Evolutionary conservation across 768 basidiomycete genomes (phyloP), one percentile per base, ranked within the genome.

Genomic region (Pseudohyphozyma bogoriensis): DNA sequence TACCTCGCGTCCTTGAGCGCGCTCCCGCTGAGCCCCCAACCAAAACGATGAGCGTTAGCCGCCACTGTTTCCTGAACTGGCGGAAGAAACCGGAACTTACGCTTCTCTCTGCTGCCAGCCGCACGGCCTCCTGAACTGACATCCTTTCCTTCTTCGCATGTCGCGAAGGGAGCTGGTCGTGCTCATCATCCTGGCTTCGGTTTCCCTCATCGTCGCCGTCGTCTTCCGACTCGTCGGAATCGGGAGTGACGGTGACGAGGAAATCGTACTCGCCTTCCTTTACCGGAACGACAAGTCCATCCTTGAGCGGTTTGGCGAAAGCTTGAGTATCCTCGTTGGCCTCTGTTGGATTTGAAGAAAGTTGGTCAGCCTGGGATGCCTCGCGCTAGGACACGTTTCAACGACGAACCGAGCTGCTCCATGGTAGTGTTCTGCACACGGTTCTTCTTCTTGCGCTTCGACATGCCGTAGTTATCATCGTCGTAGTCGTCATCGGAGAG

Each of bases 401-500:
- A 37, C 2, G 18, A 31, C 64, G 49, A 31, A 65, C 60, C 33
- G 22, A 66, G 61, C 22, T 58, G 26, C 13, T 32, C 51, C 4
- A 32, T 35, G 6, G 45, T 63, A 28, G 26, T 31, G 13, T 50
- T 28, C 4, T 59, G 58, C 22, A 58, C 51, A 0, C 60, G 37
- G 7, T 18, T 16, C 12, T 44, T 32, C 55, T 63, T 63, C 46
- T 62, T 44, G 6, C 50, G 51, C 31, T 10, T 28, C 15, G 49
- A 15, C 12, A 13, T 35, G 20, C 29, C 20, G 8, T n/a, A 18
- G 18, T 50, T 54, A 28, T 66, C 65, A 50, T 66, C 65, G 58
- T 66, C 58, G 15, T 59, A 63, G 22, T 66, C 65, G 51, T 62
- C 64, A 58, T 65, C 64, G 24, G 24, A 36, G n/a, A 65, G 54